phyloP scores from a whole-genome alignment of 2,329 filamentous ascomycete species.

The Cladobotryum protrusum region DNA sequence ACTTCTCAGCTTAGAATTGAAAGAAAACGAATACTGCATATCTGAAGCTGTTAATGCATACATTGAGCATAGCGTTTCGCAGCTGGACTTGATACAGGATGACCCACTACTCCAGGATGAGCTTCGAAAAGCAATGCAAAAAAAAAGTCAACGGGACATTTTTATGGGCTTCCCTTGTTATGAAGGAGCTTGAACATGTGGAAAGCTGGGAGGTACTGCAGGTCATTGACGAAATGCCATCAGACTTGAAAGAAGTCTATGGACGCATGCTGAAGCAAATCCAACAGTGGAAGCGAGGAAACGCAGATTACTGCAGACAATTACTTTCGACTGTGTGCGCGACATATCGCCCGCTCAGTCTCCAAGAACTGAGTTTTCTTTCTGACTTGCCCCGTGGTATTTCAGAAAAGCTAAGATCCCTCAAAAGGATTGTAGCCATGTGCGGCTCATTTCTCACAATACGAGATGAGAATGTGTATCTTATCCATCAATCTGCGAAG shows the following conservation, averaged over 20 bases:
- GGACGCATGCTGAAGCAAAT: slow-evolving; percentile 31
- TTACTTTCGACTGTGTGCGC: slow-evolving; percentile 26
- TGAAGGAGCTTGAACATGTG: background rate
- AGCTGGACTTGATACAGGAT: background rate
- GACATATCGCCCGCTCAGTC: slow-evolving; percentile 28
- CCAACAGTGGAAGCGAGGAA: slow-evolving; percentile 17
- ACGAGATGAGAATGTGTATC: slow-evolving; percentile 23
- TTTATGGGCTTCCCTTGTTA: slow-evolving; percentile 18
- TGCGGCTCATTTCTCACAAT: slow-evolving; percentile 37
- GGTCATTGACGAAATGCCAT: background rate
- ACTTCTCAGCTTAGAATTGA: background rate
- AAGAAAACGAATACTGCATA: slow-evolving; percentile 19
- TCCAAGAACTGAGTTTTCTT: slow-evolving; percentile 26
- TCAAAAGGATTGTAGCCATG: slow-evolving; percentile 22
- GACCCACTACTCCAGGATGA: slow-evolving; percentile 8
- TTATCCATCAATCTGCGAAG: slow-evolving; percentile 39
- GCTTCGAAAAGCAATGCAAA: slow-evolving; percentile 14
- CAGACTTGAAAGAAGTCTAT: slow-evolving; percentile 24
- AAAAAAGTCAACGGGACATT: slow-evolving; percentile 31
- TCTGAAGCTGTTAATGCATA: slow-evolving; percentile 2
- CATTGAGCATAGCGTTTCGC: background rate
- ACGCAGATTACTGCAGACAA: slow-evolving; percentile 20
- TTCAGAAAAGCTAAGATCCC: background rate
- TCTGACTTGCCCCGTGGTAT: slow-evolving; percentile 33
- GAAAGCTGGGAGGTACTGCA: background rate